Conservation (phyloP, 2,329 filamentous ascomycete genomes). For the Ophiostoma himal-ulmi region DNA sequence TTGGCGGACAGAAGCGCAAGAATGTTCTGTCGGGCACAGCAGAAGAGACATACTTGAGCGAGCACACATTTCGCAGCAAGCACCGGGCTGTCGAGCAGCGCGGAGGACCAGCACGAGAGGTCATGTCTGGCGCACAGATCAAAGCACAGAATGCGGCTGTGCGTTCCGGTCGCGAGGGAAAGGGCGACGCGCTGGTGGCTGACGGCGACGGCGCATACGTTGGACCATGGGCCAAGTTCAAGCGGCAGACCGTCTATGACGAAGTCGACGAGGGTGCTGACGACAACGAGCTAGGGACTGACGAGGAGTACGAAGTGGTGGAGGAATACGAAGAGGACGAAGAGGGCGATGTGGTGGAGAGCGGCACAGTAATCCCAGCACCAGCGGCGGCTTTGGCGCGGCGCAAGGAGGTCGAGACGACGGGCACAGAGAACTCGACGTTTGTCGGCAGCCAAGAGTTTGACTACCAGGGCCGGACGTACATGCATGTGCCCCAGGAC, state of each 20-base stretch:
- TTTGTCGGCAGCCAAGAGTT: conserved; percentile 79
- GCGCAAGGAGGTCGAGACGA: conserved; percentile 53
- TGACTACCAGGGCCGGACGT: conserved; percentile 93
- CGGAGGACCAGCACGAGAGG: conserved; percentile 52
- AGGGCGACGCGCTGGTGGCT: conserved; percentile 75
- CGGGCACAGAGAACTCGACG: conserved; percentile 70
- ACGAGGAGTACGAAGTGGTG: conserved; percentile 51
- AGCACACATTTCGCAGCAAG: conserved; percentile 81
- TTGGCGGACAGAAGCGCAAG: conserved; percentile 59
- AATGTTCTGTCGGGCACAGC: conserved; percentile 81
- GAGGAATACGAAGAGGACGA: conserved; percentile 68
- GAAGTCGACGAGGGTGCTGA: conserved; percentile 70
- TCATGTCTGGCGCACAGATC: conserved; percentile 47
- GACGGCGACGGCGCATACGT: conserved; percentile 86
- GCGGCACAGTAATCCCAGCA: conserved; percentile 55
- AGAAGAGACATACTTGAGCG: conserved; percentile 81
- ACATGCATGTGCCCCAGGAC: conserved; percentile 91
- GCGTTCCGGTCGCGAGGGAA: conserved; percentile 71
- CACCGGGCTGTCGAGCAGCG: conserved; percentile 74
- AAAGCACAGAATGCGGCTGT: conserved; percentile 67
- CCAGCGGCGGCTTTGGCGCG: conserved; percentile 49
- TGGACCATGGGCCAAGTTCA: conserved; percentile 89
- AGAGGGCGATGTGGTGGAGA: conserved; percentile 62
- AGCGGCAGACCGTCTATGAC: conserved; percentile 58
- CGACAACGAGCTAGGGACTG: conserved; percentile 70